Evolutionary conservation across 2,329 filamentous ascomycete genomes (phyloP), one percentile per base, ranked within the genome.

Genomic region (Colletotrichum lupini): DNA sequence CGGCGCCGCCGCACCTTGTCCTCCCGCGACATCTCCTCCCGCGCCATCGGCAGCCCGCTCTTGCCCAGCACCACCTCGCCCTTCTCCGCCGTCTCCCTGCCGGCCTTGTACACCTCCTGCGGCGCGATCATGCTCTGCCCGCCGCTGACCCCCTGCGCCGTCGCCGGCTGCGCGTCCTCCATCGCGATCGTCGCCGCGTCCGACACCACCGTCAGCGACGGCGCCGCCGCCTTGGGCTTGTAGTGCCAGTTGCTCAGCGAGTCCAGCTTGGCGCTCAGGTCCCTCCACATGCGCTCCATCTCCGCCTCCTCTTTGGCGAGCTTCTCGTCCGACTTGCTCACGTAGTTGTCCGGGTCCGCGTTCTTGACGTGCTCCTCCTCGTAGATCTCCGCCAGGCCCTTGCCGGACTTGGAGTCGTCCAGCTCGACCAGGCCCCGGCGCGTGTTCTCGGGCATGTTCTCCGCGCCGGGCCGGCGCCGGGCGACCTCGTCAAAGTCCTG

Each of bases 161-260:
- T 94, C 19, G 93, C 92, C 8, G 97, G 96, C 78, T 97, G 93
- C 1, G 95, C 96, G 80, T 99, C 97, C 85, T 99, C 97, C 93
- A 98, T 97, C 76, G 90, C 89, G 76, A 98, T 92, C 4, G 94
- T 95, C n/a, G 95, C 94, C 4, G 97, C 94, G 83, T 98, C 96
- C 30, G 94, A 90, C 42, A 98, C 93, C 68, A 98, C 93, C 56
- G 94, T 95, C 75, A 99, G 90, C 58, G 91, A 90, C n/a, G 94
- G 91, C 64, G 93, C 93, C 2, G 92, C 89, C 12, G 94, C 92
- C 85, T 95, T 97, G 67, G 97, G 97, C 83, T 94, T 95, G 89
- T 98, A 98, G 84, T 98, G 94, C 92, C 95, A 97, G 81, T 94
- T 97, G 83, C 92, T 95, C 75, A 99, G 91, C 30, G 94, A 91